Evolutionary conservation across 2,329 filamentous ascomycete species (phyloP).

Genomic region (Botrytis fabae): DNA sequence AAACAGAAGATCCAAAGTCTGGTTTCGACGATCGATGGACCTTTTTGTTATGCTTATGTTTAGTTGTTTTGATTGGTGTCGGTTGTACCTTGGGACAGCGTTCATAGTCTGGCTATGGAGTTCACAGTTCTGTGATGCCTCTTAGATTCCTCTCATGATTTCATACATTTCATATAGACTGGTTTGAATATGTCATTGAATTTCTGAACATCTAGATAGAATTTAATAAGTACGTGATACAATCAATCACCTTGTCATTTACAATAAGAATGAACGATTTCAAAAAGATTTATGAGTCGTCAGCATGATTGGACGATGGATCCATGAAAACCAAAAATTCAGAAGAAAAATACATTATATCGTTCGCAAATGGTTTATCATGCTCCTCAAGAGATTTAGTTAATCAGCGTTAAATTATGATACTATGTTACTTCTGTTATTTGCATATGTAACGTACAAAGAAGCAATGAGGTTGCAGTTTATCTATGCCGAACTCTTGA

Average conservation of each 20-base stretch:
- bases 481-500: neutral
- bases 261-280: neutral
- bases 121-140: neutral
- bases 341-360: neutral
- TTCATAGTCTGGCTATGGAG: neutral
- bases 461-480: too few relatives aligned
- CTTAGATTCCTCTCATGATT: neutral
- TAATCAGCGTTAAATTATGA: neutral
- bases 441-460: neutral
- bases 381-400: neutral
- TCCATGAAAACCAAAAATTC: neutral
- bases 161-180: neutral
- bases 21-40: constrained; percentile 42
- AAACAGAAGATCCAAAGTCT: constrained; percentile 32
- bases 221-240: neutral
- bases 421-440: neutral
- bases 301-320: neutral
- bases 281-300: neutral
- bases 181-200: neutral
- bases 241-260: neutral
- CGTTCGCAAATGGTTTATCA: neutral
- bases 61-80: constrained; percentile 23
- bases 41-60: constrained; percentile 48
- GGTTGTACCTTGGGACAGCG: rapidly evolving
- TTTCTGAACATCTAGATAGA: neutral